Conservation (phyloP, 306 rosid genomes). For the Herpetospermum pedunculosum region DNA sequence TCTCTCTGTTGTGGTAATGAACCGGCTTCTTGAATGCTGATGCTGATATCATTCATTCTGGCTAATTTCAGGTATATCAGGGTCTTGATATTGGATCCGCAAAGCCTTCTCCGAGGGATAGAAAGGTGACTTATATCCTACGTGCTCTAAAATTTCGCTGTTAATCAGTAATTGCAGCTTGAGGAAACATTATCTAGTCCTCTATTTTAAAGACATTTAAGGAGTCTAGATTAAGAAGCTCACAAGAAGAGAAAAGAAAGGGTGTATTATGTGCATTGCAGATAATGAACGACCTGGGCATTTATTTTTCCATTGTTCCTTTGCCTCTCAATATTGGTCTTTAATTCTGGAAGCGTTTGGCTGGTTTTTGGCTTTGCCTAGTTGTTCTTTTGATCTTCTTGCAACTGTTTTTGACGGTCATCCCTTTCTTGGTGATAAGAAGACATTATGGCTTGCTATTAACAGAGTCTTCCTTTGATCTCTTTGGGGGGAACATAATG, state of each 20-base stretch:
- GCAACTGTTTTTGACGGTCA: too few species aligned
- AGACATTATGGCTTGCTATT: too few species aligned
- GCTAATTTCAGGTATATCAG: slow-evolving; percentile 46
- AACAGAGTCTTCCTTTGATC: too few species aligned
- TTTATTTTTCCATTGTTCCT: too few species aligned
- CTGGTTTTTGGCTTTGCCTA: too few species aligned
- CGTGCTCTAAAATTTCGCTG: slow-evolving; percentile 7
- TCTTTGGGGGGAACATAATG: too few species aligned
- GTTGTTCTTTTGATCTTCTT: too few species aligned
- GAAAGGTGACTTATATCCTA: slow-evolving; percentile 38
- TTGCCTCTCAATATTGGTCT: too few species aligned
- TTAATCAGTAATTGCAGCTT: neutral
- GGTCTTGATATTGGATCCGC: slow-evolving; percentile 96
- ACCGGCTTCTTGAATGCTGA: neutral
- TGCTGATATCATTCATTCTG: neutral
- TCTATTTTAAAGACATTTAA: neutral
- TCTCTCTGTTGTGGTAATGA: neutral
- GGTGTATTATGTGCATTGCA: too few species aligned
- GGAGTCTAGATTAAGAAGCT: neutral
- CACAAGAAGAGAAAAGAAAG: neutral
- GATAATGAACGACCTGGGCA: too few species aligned
- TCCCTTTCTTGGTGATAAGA: too few species aligned
- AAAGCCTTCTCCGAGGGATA: slow-evolving; percentile 62
- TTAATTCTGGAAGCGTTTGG: too few species aligned
- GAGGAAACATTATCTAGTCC: neutral